Evolutionary conservation across 2,329 filamentous ascomycete species (phyloP), one percentile per base, ranked within the genome.

Genomic region (Sarocladium strictum): DNA sequence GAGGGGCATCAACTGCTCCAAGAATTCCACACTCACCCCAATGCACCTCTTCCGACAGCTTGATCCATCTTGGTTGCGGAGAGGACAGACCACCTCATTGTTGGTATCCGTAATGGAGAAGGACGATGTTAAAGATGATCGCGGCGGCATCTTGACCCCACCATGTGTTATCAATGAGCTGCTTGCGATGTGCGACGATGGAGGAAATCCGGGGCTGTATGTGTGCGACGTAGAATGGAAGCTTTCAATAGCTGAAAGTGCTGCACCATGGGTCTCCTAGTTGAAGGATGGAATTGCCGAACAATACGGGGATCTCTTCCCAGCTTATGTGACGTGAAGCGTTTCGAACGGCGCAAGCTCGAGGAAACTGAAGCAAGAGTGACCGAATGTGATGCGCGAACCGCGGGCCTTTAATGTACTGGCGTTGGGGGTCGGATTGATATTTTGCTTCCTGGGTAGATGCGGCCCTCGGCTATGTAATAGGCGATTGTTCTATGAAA

Each of bases 31-130:
- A 94, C 92, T 90, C 81, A 97, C 94, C 74, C 94, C 94, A 68
- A 96, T 86, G 77, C 94, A 99, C 78, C 93, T 84, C 79, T 99
- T 99, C 71, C 93, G 87, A 78, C 94, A 99, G 76, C 87, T 90
- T 63, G 92, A 96, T 70, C 90, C 90, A 83, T 99, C 94, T 68
- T 96, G 92, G 70, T 97, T 97, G 68, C 85, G 86, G 72, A 99
- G 78, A 62, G 94, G 94, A 75, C 94, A 99, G 67, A 97, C 89
- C 68, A 99, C 94, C 75, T 97, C 93, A 72, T 95, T 95, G 72
- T 89, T 93, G 71, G 87, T 83, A 78, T 96, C 90, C 65, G 89
- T 89, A 65, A 96, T 89, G 62, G 90, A 92, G 72, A 96, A 96
- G 61, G 90, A 94, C 68, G 89, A 90, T 59, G 89, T 94, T 68